These are phyloP conservation scores for Aspergillus taichungensis DNA, from an alignment of 495 filamentous ascomycete genomes.

Conservation along the genomic window DNA sequence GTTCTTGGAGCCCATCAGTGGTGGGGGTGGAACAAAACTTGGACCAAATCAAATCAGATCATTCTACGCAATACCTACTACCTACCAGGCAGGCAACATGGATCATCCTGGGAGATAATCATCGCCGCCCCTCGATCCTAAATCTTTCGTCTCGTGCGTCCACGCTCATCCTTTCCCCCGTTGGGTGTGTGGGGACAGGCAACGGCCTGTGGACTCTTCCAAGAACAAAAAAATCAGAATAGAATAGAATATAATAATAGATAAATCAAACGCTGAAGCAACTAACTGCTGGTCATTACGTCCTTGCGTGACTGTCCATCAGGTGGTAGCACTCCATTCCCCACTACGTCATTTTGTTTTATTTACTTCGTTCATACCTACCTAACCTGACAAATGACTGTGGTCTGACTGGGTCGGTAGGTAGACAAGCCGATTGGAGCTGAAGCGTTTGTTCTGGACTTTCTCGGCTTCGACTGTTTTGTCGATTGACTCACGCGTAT, in stretches of 20 bases:
- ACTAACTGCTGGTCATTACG: not conserved
- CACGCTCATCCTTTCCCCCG: constrained; percentile 4
- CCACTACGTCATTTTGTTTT: constrained; percentile 14
- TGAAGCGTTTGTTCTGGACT: no score
- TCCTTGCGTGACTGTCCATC: constrained; percentile 7
- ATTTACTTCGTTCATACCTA: not conserved
- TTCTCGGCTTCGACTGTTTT: no score
- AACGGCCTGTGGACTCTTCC: not conserved
- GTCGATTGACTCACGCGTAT: no score
- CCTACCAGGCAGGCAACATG: constrained; percentile 2
- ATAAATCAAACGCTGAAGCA: no score
- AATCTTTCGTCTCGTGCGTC: not conserved
- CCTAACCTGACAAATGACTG: not conserved
- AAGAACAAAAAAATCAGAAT: not conserved
- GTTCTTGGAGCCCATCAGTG: not conserved
- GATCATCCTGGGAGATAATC: constrained; percentile 5
- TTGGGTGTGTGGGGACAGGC: no score
- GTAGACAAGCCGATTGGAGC: no score
- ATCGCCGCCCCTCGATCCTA: constrained; percentile 5
- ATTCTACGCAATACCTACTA: no score
- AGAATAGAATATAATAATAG: not conserved
- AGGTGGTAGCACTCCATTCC: constrained; percentile 5
- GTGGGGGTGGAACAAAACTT: no score
- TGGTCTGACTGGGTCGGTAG: not conserved
- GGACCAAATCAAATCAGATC: no score